These are phyloP conservation scores for Penicillium manginii DNA, from an alignment of 495 filamentous ascomycete genomes.

Conservation along the genomic window DNA sequence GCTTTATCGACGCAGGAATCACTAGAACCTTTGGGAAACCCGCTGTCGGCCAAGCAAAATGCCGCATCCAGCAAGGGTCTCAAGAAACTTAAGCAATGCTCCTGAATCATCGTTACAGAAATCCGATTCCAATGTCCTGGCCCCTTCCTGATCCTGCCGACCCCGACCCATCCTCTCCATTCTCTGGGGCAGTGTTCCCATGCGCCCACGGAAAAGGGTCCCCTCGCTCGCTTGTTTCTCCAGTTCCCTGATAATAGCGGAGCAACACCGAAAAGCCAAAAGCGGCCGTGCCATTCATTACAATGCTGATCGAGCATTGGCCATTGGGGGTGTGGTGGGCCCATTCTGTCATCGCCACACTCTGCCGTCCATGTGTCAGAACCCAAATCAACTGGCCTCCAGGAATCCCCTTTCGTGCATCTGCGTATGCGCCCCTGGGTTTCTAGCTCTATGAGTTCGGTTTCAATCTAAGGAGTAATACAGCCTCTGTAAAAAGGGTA, in stretches of 20 bases:
- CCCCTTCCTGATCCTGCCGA: no score
- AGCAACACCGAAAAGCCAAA: not conserved
- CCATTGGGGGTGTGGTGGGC: slow-evolving; percentile 8
- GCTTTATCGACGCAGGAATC: not conserved
- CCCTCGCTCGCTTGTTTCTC: not conserved
- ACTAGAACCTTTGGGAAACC: no score
- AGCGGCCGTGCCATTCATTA: slow-evolving; percentile 3
- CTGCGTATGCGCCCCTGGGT: no score
- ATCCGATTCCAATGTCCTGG: not conserved
- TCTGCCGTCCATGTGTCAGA: not conserved
- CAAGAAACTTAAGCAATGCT: slow-evolving; percentile 6
- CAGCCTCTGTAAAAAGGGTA: no score
- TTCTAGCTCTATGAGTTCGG: no score
- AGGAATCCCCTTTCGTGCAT: no score
- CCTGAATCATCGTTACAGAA: slow-evolving; percentile 4
- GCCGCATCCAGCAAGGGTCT: not conserved
- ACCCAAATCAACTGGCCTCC: not conserved
- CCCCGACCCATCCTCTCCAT: not conserved
- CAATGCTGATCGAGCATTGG: slow-evolving; percentile 5
- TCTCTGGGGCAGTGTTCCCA: slow-evolving; percentile 1
- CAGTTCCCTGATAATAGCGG: not conserved
- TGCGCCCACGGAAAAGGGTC: not conserved
- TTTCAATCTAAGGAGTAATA: no score
- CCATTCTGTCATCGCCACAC: slow-evolving; percentile 19
- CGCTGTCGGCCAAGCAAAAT: not conserved